Conservation (phyloP, 2,329 filamentous ascomycete species). For the Colletotrichum tofieldiae region DNA sequence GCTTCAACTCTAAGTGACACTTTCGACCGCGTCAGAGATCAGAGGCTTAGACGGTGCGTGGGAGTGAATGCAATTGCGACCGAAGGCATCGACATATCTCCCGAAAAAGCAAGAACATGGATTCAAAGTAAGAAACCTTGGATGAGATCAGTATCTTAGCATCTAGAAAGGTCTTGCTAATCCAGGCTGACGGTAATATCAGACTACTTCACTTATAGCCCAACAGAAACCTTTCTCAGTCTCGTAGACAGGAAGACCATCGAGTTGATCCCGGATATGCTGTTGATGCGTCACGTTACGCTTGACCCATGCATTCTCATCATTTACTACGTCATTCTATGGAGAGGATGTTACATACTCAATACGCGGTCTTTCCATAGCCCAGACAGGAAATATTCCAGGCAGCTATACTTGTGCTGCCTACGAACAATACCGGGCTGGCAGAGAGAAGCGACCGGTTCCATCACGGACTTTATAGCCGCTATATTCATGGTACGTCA, state of each 20-base stretch:
- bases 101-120: conserved; percentile 49
- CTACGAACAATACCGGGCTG: conserved; percentile 50
- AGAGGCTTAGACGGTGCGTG: conserved; percentile 45
- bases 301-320: conserved; percentile 50
- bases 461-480: conserved; percentile 50
- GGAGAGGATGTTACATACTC: conserved; percentile 47
- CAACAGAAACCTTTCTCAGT: conserved; percentile 49
- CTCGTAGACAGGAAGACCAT: conserved; percentile 49
- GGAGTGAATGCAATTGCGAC: conserved; percentile 45
- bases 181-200: neutral
- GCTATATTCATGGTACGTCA: conserved; percentile 49
- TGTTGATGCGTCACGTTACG: conserved; percentile 48
- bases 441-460: conserved; percentile 51
- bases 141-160: too few relatives aligned
- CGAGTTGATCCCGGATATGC: conserved; percentile 51
- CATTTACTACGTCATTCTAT: conserved; percentile 53
- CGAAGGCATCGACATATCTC: conserved; percentile 48
- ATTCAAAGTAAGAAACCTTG: conserved; percentile 45
- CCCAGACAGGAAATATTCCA: conserved; percentile 45
- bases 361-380: conserved; percentile 20
- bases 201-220: conserved; percentile 51
- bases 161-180: neutral
- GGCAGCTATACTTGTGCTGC: conserved; percentile 49
- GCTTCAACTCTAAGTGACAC: conserved; percentile 49
- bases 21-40: conserved; percentile 48